Base-by-base conservation (phyloP, 2,329 filamentous ascomycete species). In the Colletotrichum sp. region DNA sequence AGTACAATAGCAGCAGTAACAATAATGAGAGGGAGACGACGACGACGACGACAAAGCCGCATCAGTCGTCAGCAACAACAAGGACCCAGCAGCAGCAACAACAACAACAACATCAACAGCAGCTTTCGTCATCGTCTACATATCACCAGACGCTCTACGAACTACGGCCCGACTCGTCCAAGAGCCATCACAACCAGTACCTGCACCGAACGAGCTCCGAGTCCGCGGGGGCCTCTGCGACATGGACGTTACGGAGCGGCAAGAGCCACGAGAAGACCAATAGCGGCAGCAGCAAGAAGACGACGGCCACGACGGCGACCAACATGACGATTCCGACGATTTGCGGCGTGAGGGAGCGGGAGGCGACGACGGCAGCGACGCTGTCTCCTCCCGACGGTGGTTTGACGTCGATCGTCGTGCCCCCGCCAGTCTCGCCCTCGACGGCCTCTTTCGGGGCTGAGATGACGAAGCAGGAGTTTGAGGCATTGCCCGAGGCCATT, bases 401-500 rank as follows among this genome's bases (percentile, higher is more conserved):
- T 38, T 24, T 67, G 28, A 61, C 57, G 24, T n/a, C 66, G n/a
- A 55, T 63, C 24, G 43, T 55, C n/a, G 12, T 57, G 55, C 63
- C 70, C 12, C 63, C 72, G 72, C 63, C 69, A 15, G 69, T 64
- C 10, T 75, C 73, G n/a, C 77, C 80, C 65, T 80, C 82, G 43
- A 71, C 58, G 26, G 68, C 61, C 10, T 72, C 55, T 13, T 64
- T 72, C 28, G 73, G 73, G 34, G 79, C 77, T 64, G 78, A 76
- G 26, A 84, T 85, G 77, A 85, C 85, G 3, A 84, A 78, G 75
- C 80, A 84, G 36, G 84, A 86, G 68, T 90, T 90, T 75, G 88
- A 90, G 78, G 86, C 87, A 55, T 83, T 92, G 13, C 90, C 90
- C 24, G 88, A 88, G 28, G 89, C 89, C 18, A 86, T 92, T 69